Evolutionary conservation across 2,329 filamentous ascomycete species (phyloP), one percentile per base, ranked within the genome.

Genomic region (Aspergillus sp.): DNA sequence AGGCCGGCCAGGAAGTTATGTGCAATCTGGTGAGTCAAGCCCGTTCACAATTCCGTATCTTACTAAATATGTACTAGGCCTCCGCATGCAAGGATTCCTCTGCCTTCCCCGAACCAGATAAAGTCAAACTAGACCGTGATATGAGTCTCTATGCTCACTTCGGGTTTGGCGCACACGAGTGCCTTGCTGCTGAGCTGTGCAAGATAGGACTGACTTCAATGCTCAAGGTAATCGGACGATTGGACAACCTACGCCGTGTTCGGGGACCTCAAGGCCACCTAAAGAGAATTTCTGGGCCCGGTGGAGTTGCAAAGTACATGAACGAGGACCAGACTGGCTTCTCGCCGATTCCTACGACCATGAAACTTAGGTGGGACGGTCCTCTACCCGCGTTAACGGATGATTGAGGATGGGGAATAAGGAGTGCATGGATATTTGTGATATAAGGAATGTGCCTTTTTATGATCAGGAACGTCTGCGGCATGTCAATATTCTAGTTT

Each of bases 141-240:
- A 72, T 89, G 28, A 83, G 85, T 5, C 75, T 79, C 1, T 92
- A 93, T 71, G 82, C 90, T 60, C 84, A 87, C 72, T 88, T 89
- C 66, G 85, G 86, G 8, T 80, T 82, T 2, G 89, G 88, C 0
- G 83, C 87, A 8, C 87, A 91, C 67, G 78, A 84, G 15, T 89
- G 85, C 65, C 77, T 92, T 0, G 89, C 88, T 4, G 57, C 73
- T 15, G 72, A 64, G 13, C 66, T 76, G 30, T 74, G 72, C 57
- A 71, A 74, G 52, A 54, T 71, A n/a, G 73, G 71, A 31, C 66
- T 77, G 46, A 73, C 77, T 3, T 74, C 76, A 7, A 79, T 79
- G 72, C 71, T 80, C 9, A 77, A 76, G 62, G 74, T 79, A 0
- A 69, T 81, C 34, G 77, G 77, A 17, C 71, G 74, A 43, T 62